These are phyloP conservation scores for Globisporangium canariense DNA, from an alignment of 352 stramenopile species.

Conservation along the genomic window DNA sequence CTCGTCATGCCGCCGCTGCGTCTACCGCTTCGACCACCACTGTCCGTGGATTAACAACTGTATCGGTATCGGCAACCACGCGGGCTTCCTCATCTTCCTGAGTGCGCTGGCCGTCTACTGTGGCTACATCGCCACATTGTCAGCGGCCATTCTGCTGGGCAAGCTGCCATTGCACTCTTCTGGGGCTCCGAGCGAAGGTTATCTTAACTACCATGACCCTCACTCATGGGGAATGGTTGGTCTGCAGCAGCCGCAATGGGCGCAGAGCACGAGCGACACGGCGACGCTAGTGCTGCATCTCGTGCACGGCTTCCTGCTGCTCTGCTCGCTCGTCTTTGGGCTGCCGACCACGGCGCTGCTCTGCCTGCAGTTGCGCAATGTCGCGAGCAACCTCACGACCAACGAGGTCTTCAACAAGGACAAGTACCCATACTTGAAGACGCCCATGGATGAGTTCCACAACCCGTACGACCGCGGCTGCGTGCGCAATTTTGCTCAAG, in stretches of 20 bases:
- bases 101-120: constrained; percentile 47
- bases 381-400: constrained; percentile 68
- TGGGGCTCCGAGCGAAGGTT: constrained; percentile 15
- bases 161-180: constrained; percentile 37
- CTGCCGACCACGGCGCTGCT: constrained; percentile 63
- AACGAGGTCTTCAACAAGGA: constrained; percentile 90
- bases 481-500: constrained; percentile 50
- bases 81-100: constrained; percentile 73
- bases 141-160: constrained; percentile 44
- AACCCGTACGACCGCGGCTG: constrained; percentile 77
- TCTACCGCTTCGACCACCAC: constrained; percentile 83
- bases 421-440: constrained; percentile 86
- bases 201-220: background rate
- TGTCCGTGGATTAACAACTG: constrained; percentile 89
- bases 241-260: constrained; percentile 13
- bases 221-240: background rate
- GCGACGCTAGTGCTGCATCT: constrained; percentile 46
- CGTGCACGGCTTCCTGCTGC: constrained; percentile 49
- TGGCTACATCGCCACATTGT: constrained; percentile 38
- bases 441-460: constrained; percentile 68
- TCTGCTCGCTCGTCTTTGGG: constrained; percentile 64
- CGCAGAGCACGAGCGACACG: constrained; percentile 11
- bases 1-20: constrained; percentile 70
- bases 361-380: constrained; percentile 67
- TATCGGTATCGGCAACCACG: constrained; percentile 70